A percentile compares a stretch with the other conserved stretches of the same genome.
Conservation (phyloP, 345 rosid species). For the Eucalyptus erythrocorys region DNA sequence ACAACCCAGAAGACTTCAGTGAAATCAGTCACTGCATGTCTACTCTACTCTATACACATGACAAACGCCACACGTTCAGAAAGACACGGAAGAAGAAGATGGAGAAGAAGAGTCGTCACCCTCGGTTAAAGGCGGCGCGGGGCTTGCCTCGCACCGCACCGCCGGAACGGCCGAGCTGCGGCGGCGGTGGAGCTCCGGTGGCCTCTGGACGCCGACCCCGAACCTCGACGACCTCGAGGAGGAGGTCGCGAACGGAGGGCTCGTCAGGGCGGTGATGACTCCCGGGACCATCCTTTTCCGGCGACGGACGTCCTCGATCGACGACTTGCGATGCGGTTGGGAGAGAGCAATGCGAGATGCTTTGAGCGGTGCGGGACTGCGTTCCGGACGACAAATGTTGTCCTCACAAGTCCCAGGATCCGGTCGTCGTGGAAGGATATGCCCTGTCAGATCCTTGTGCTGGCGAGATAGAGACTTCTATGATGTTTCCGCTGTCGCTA, state of each 20-base stretch:
- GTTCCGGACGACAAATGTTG: neutral
- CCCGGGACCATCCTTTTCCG: neutral
- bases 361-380: neutral
- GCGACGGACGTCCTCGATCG: neutral
- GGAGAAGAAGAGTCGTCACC: neutral
- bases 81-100: neutral
- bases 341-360: neutral
- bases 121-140: neutral
- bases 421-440: neutral
- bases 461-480: too few species aligned
- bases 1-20: fast-evolving
- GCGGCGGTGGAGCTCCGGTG: neutral
- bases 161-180: neutral
- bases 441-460: neutral
- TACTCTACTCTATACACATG: neutral
- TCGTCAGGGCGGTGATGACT: neutral
- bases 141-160: neutral
- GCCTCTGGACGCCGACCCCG: neutral
- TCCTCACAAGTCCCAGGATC: neutral
- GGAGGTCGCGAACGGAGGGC: neutral
- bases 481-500: neutral
- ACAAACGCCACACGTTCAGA: neutral
- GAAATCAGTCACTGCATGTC: neutral
- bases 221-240: neutral
- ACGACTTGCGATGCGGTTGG: neutral